A percentile compares a stretch with the other conserved stretches of the same genome.
Evolutionary conservation across 495 filamentous ascomycete genomes (phyloP).

Genomic region (Penicillium coffeae): DNA sequence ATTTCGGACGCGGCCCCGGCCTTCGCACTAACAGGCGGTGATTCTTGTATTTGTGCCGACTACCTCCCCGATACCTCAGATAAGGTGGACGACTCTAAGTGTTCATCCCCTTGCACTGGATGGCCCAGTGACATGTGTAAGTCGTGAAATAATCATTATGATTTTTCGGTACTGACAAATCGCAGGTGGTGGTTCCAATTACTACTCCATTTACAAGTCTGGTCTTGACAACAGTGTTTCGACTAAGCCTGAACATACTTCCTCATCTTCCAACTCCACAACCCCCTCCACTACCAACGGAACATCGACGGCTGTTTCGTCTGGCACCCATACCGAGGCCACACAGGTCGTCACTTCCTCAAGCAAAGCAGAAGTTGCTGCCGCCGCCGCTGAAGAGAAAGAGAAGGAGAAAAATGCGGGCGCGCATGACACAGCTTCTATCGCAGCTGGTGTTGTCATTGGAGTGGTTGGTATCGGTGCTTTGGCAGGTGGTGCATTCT

Average conservation of each 20-base stretch:
- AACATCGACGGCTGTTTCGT: slow-evolving; percentile 9
- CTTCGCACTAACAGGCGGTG: slow-evolving; percentile 40
- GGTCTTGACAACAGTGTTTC: slow-evolving; percentile 27
- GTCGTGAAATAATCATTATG: slow-evolving; percentile 10
- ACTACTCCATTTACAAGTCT: slow-evolving; percentile 46
- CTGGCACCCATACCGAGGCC: slow-evolving; percentile 33
- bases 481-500: slow-evolving; percentile 63
- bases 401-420: slow-evolving; percentile 19
- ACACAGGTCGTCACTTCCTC: slow-evolving; percentile 34
- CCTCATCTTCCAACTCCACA: slow-evolving; percentile 10
- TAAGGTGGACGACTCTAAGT: slow-evolving; percentile 33
- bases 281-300: slow-evolving; percentile 19
- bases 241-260: slow-evolving; percentile 1
- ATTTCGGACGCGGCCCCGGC: slow-evolving; percentile 27
- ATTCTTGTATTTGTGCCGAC: slow-evolving; percentile 47
- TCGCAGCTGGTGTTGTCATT: slow-evolving; percentile 86
- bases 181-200: slow-evolving; percentile 41
- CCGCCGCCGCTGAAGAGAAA: not conserved
- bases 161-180: slow-evolving; percentile 1
- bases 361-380: slow-evolving; percentile 6
- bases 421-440: slow-evolving; percentile 63
- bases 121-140: slow-evolving; percentile 46
- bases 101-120: slow-evolving; percentile 39
- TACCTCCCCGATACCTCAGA: slow-evolving; percentile 36
- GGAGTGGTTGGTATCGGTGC: slow-evolving; percentile 68